Percentiles rank a stretch among this genome's conserved stretches.
phyloP scores from a whole-genome alignment of 352 stramenopile genomes.

The Globisporangium carolinianum region DNA sequence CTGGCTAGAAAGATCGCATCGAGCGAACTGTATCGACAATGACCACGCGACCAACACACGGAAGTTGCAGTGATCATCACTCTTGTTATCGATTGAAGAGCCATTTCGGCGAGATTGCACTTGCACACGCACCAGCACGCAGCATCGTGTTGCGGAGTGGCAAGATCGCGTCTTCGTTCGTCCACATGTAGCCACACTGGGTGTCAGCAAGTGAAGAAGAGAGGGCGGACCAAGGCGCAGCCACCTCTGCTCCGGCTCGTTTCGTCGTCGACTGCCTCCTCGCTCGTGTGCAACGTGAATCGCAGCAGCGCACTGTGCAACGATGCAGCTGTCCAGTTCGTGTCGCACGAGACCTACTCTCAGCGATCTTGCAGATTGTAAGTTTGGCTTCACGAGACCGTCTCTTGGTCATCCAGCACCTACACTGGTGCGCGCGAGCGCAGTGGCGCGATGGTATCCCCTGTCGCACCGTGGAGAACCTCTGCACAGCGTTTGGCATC shows the following conservation, averaged over 20 bases:
- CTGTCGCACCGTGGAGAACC: background rate
- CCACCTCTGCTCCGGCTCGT: background rate
- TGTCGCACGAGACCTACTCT: background rate
- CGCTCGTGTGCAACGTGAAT: background rate
- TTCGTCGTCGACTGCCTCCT: background rate
- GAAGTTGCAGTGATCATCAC: slow-evolving; percentile 5
- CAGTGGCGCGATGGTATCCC: background rate
- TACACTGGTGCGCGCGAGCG: background rate
- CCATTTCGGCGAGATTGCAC: slow-evolving; percentile 1
- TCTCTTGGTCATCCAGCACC: background rate
- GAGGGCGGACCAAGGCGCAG: background rate
- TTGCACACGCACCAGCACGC: background rate
- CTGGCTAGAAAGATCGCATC: background rate
- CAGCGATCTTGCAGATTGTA: background rate
- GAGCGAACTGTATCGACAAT: background rate
- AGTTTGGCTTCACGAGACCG: background rate
- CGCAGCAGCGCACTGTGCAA: too few relatives aligned
- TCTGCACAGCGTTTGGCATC: background rate
- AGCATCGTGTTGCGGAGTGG: too few relatives aligned
- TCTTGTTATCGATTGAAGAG: slow-evolving; percentile 6
- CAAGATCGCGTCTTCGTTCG: background rate
- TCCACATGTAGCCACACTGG: background rate
- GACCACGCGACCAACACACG: slow-evolving; percentile 2
- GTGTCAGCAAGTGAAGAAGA: background rate
- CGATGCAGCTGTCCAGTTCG: background rate